phyloP scores from a whole-genome alignment of 2,329 filamentous ascomycete species.

The Botrytis paeoniae region DNA sequence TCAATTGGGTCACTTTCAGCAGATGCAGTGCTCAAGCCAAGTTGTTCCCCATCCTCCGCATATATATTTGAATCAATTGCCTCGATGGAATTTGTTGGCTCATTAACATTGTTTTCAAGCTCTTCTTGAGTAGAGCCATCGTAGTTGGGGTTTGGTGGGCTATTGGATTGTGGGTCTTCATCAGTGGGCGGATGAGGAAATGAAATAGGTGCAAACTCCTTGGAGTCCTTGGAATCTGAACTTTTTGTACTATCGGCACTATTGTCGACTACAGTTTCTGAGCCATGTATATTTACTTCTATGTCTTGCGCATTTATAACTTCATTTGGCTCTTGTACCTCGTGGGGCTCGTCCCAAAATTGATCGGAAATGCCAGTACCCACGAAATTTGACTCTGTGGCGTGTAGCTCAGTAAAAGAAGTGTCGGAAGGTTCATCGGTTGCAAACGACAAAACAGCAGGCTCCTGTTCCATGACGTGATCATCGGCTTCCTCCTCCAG shows the following conservation, averaged over 20 bases:
- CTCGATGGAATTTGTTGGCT: background rate
- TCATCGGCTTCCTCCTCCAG: conserved; percentile 29
- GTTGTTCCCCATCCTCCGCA: background rate
- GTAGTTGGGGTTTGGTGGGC: background rate
- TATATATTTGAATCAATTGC: background rate
- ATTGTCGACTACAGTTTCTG: background rate
- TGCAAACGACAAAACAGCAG: conserved; percentile 23
- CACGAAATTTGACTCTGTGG: conserved; percentile 13
- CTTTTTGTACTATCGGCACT: background rate
- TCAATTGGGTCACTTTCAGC: background rate
- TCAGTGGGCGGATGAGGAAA: conserved; percentile 10
- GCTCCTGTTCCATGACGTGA: conserved; percentile 29
- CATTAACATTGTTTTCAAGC: background rate
- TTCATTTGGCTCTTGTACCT: background rate
- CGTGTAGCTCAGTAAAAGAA: conserved; percentile 7
- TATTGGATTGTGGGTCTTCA: background rate
- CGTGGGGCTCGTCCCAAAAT: conserved; percentile 8
- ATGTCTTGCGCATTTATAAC: background rate
- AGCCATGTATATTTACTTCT: conserved; percentile 6
- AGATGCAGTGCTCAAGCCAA: background rate
- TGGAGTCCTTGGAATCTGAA: background rate
- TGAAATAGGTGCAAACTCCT: background rate
- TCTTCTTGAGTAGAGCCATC: background rate
- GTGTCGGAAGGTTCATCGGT: background rate
- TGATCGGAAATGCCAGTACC: conserved; percentile 8